phyloP scores from a whole-genome alignment of 331 rosid species.

The Pyracantha coccinea region DNA sequence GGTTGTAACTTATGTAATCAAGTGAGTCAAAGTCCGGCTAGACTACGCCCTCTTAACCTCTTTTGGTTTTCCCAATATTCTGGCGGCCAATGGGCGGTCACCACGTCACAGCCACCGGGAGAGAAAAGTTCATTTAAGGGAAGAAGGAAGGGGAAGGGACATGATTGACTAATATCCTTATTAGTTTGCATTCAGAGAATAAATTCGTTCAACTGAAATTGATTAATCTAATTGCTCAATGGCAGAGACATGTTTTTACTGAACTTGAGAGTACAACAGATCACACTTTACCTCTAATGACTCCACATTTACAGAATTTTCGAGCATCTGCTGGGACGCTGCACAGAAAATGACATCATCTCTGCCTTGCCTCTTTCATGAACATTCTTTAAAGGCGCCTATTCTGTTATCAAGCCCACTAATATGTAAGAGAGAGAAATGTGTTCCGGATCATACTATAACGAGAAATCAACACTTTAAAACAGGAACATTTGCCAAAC shows the following conservation, averaged over 20 bases:
- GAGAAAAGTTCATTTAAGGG: background rate
- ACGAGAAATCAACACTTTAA: too few relatives aligned
- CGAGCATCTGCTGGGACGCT: background rate
- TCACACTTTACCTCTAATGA: background rate
- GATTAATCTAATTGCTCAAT: background rate
- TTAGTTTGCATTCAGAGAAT: background rate
- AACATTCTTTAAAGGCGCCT: conserved; percentile 37
- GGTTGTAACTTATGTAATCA: too few relatives aligned
- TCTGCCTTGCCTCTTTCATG: conserved; percentile 15
- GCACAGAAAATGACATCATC: background rate
- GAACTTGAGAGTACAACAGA: background rate
- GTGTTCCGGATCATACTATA: background rate
- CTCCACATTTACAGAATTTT: background rate
- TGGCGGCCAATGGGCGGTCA: background rate
- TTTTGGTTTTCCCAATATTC: background rate
- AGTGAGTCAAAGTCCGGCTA: too few relatives aligned
- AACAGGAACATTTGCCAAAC: background rate
- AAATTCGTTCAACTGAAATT: background rate
- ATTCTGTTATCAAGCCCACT: conserved; percentile 35
- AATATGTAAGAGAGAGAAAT: conserved; percentile 5
- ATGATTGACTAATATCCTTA: background rate
- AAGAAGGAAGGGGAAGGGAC: background rate
- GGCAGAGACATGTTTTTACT: background rate
- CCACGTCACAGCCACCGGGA: background rate
- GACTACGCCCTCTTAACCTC: too few relatives aligned